Evolutionary conservation across 495 filamentous ascomycete species (phyloP).

Genomic region (Wilcoxina mikolae): DNA sequence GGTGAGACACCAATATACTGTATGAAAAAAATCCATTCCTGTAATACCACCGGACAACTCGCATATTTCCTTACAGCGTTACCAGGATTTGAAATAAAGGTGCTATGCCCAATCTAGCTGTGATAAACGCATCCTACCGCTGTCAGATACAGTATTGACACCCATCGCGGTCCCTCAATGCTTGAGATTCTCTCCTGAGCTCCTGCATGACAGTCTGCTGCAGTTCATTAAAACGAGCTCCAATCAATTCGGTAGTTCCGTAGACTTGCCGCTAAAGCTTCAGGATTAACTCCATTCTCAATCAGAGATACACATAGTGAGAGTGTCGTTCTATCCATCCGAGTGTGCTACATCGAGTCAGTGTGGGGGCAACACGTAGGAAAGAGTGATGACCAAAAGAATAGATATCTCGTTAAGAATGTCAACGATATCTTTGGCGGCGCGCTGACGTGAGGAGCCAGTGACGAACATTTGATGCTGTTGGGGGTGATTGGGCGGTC

Average conservation of each 20-base stretch:
- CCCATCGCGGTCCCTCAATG: too few relatives aligned
- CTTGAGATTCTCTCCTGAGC: slow-evolving; percentile 47
- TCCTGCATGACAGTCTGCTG: slow-evolving; percentile 57
- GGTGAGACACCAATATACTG: too few relatives aligned
- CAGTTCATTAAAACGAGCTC: not conserved
- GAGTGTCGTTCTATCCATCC: slow-evolving; percentile 75
- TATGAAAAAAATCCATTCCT: too few relatives aligned
- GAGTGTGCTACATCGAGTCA: slow-evolving; percentile 53
- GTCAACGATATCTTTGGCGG: slow-evolving; percentile 90
- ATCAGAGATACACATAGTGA: slow-evolving; percentile 92
- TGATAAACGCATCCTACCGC: too few relatives aligned
- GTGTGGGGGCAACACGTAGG: not conserved
- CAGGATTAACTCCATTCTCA: slow-evolving; percentile 93
- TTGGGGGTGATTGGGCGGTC: too few relatives aligned
- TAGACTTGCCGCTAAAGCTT: slow-evolving; percentile 70
- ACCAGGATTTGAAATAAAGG: too few relatives aligned
- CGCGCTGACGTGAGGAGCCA: slow-evolving; percentile 72
- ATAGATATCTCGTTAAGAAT: slow-evolving; percentile 88
- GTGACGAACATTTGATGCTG: too few relatives aligned
- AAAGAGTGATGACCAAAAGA: slow-evolving; percentile 46
- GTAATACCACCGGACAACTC: too few relatives aligned
- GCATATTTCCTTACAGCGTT: too few relatives aligned
- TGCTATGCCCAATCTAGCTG: too few relatives aligned
- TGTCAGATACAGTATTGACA: too few relatives aligned
- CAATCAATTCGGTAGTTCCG: not conserved